Percentiles rank a stretch among this genome's conserved stretches.
These are phyloP conservation scores for Beverwykella pulmonaria DNA, from an alignment of 495 filamentous ascomycete species.

Conservation along the genomic window DNA sequence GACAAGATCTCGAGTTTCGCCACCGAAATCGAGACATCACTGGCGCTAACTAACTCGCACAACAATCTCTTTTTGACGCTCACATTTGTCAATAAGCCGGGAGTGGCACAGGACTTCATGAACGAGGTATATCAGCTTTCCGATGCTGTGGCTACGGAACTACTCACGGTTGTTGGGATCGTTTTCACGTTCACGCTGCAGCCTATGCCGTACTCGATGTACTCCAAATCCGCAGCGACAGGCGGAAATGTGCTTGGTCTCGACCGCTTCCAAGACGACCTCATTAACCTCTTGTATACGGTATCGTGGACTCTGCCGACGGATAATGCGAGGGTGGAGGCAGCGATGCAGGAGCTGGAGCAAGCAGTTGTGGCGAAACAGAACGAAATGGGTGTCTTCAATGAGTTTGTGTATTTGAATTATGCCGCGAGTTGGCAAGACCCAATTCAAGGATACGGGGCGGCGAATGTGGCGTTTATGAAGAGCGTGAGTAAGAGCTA, in stretches of 20 bases:
- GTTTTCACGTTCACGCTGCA: slow-evolving; percentile 42
- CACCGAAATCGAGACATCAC: slow-evolving; percentile 19
- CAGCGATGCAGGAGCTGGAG: slow-evolving; percentile 42
- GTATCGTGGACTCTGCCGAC: slow-evolving; percentile 40
- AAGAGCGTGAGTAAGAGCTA: slow-evolving; percentile 42
- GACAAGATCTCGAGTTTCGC: slow-evolving; percentile 30
- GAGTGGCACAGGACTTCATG: slow-evolving; percentile 37
- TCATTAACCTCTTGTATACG: slow-evolving; percentile 44
- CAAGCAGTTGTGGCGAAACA: slow-evolving; percentile 6
- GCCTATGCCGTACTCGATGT: slow-evolving; percentile 41
- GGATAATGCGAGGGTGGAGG: slow-evolving; percentile 46
- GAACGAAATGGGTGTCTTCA: slow-evolving; percentile 31
- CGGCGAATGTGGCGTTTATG: slow-evolving; percentile 31
- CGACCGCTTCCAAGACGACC: slow-evolving; percentile 28
- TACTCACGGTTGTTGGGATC: slow-evolving; percentile 36
- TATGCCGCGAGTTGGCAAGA: slow-evolving; percentile 45
- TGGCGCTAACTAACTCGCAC: slow-evolving; percentile 19
- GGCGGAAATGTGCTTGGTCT: slow-evolving; percentile 46
- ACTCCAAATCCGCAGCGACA: slow-evolving; percentile 37
- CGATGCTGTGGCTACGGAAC: slow-evolving; percentile 35
- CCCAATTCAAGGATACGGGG: slow-evolving; percentile 46
- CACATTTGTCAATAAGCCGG: slow-evolving; percentile 33
- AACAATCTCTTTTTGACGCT: slow-evolving; percentile 37
- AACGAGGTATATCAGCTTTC: slow-evolving; percentile 37
- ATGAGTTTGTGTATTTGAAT: slow-evolving; percentile 64